These are phyloP conservation scores for Recurvomyces mirabilis DNA, from an alignment of 495 filamentous ascomycete species.

Conservation along the genomic window DNA sequence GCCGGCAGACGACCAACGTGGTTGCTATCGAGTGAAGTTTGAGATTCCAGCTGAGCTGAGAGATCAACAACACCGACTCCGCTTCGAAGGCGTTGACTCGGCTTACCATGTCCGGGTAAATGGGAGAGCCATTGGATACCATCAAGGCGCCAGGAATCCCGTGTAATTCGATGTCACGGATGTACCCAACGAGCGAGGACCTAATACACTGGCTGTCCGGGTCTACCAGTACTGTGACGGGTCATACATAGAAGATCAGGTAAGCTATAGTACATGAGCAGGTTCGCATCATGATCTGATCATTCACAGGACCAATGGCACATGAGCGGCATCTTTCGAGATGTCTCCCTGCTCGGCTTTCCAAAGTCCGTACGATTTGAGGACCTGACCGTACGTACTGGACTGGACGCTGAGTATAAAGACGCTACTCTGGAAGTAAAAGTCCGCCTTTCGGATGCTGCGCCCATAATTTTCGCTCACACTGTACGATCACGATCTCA, in stretches of 20 bases:
- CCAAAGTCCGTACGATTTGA: slow-evolving; percentile 42
- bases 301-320: slow-evolving; percentile 31
- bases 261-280: not conserved
- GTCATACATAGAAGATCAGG: slow-evolving; percentile 24
- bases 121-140: slow-evolving; percentile 8
- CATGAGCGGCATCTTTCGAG: slow-evolving; percentile 56
- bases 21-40: slow-evolving; percentile 1
- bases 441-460: slow-evolving; percentile 20
- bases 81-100: slow-evolving; percentile 16
- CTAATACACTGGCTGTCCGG: slow-evolving; percentile 9
- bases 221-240: slow-evolving; percentile 13
- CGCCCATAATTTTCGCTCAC: slow-evolving; percentile 7
- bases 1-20: slow-evolving; percentile 4
- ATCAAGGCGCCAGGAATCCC: slow-evolving; percentile 11
- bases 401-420: slow-evolving; percentile 43
- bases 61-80: slow-evolving; percentile 4
- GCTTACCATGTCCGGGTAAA: slow-evolving; percentile 16
- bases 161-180: slow-evolving; percentile 17
- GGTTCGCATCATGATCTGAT: not conserved
- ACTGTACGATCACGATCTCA: not conserved
- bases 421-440: slow-evolving; percentile 41
- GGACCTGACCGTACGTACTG: slow-evolving; percentile 45
- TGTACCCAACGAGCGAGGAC: not conserved
- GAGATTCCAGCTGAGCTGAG: not conserved
- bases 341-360: slow-evolving; percentile 50